Evolutionary conservation across 805 yeast species (phyloP), one percentile per base, ranked within the genome.

Genomic region (Starmerella cellae): DNA sequence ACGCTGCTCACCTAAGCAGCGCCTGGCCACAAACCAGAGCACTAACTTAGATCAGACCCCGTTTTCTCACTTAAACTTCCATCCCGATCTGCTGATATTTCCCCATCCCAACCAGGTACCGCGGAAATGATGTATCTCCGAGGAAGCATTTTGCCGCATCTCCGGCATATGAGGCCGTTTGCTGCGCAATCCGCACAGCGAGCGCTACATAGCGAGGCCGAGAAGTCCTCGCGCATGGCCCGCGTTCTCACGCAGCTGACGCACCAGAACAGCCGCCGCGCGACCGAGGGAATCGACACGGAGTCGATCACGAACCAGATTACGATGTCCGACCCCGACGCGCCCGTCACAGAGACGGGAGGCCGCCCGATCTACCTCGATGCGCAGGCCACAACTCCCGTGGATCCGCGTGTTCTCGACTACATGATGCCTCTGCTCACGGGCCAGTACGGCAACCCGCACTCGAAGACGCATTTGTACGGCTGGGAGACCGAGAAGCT

Each of bases 401-500:
- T 91, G 1, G 99, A 91, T 59, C 98, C 98, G 26, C 71, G 99
- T 43, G 99, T 91, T 9, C 64, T 91, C 52, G 66, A 61, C 46
- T 53, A 39, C 37, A 61, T 61, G 64, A 50, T 61, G 41, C 58
- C 56, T 35, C 58, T 54, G 49, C 59, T 57, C 51, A 88, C 97
- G 2, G 97, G 97, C 3, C 69, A 83, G 44, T 91, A 84, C 60
- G 99, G 99, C 48, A 91, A 91, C 61, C 99, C 99, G 19, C 99
- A 91, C 64, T 84, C 95, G 5, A 77, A 91, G 45, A 91, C 98
- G 2, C 99, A 91, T 60, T 74, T 94, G 5, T 91, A 88, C 60
- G 99, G 99, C 28, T 91, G 99, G 99, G 99, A 91, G 65, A 82
- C 98, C 3, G 95, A 88, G 45, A 74, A 73, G 49, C 95, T 79